Evolutionary conservation across 352 stramenopile species (phyloP).

Genomic region (Stramenopiles sp.): DNA sequence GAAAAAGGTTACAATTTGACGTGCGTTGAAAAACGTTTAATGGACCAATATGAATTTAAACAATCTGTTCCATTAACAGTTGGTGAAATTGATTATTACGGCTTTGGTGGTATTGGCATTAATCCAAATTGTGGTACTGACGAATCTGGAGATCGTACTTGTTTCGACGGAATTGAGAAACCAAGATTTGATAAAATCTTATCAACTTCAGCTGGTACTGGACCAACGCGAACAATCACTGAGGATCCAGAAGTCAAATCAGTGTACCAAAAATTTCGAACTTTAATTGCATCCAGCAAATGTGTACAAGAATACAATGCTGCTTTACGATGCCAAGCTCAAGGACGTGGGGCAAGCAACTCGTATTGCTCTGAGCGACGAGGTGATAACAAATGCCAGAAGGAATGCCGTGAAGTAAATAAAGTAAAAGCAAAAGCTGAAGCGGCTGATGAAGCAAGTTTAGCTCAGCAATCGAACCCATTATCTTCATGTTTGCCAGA

Average conservation of each 20-base stretch:
- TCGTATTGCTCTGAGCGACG: not conserved
- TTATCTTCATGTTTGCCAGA: not conserved
- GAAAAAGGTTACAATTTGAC: not conserved
- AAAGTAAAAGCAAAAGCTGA: not conserved
- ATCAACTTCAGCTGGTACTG: not conserved
- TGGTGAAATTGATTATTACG: not conserved
- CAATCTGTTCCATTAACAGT: not conserved
- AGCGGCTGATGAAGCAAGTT: not conserved
- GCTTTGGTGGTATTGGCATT: not conserved
- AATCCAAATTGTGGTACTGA: not conserved
- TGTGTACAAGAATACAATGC: not conserved
- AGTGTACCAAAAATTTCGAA: not conserved
- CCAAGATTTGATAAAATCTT: not conserved
- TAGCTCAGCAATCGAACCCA: not conserved
- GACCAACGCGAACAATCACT: not conserved
- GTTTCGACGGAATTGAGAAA: not conserved
- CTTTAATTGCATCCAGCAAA: not conserved
- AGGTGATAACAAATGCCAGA: not conserved
- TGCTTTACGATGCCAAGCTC: not conserved
- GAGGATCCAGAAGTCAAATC: not conserved
- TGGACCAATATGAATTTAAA: not conserved
- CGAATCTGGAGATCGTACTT: not conserved
- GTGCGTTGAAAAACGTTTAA: not conserved
- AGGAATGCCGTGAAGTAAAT: not conserved
- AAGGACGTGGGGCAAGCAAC: not conserved